Conservation (phyloP, 495 filamentous ascomycete species). For the Achaetomiella virescens region DNA sequence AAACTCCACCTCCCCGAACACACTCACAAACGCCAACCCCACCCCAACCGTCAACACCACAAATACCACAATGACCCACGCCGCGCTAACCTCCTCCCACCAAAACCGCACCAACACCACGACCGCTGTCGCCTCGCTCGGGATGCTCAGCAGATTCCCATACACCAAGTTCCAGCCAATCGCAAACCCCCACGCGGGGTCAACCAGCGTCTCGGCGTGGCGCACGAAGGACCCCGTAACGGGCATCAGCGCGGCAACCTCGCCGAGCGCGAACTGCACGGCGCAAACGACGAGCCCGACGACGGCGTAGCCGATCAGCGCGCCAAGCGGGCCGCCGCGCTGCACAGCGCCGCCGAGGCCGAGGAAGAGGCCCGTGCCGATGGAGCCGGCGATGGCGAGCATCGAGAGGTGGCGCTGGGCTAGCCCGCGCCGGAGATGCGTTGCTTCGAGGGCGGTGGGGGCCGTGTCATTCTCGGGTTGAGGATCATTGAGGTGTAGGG, state of each 20-base stretch:
- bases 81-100: constrained; percentile 42
- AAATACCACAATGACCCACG: constrained; percentile 51
- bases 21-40: constrained; percentile 48
- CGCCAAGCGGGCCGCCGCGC: constrained; percentile 44
- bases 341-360: constrained; percentile 44
- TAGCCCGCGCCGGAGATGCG: constrained; percentile 34
- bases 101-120: constrained; percentile 56
- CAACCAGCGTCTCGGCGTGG: constrained; percentile 69
- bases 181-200: constrained; percentile 73
- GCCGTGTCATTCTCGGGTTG: too few species aligned
- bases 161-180: constrained; percentile 59
- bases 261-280: constrained; percentile 51
- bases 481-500: too few species aligned
- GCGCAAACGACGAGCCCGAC: constrained; percentile 47
- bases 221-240: constrained; percentile 51
- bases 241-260: constrained; percentile 61
- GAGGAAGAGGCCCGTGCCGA: constrained; percentile 52
- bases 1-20: constrained; percentile 60
- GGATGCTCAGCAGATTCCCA: constrained; percentile 45
- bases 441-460: background rate
- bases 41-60: constrained; percentile 49
- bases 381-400: constrained; percentile 41
- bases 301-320: constrained; percentile 48
- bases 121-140: constrained; percentile 56
- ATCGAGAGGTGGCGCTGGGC: constrained; percentile 45